phyloP scores from a whole-genome alignment of 257 asterid genomes.

The Linaria vulgaris region DNA sequence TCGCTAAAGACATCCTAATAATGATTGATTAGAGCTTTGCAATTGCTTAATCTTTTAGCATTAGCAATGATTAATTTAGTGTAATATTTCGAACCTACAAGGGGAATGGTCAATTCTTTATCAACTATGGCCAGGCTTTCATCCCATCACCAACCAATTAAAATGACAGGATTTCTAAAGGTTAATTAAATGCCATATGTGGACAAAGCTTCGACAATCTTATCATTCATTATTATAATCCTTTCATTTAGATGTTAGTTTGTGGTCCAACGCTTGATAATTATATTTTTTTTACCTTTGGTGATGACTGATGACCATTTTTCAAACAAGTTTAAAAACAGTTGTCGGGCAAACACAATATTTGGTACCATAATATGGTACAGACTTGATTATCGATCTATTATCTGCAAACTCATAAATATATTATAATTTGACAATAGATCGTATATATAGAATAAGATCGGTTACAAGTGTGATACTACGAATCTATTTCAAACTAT shows the following conservation, averaged over 20 bases:
- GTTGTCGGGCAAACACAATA: not conserved
- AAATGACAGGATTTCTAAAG: slow-evolving; percentile 25
- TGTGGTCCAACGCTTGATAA: slow-evolving; percentile 26
- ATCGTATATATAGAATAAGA: no score
- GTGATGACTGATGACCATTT: slow-evolving; percentile 21
- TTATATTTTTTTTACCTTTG: slow-evolving; percentile 22
- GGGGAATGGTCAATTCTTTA: slow-evolving; percentile 32
- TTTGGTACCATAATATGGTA: not conserved
- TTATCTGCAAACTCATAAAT: no score
- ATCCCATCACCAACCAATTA: slow-evolving; percentile 41
- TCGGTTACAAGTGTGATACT: no score
- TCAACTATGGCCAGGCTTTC: slow-evolving; percentile 26
- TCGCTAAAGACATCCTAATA: slow-evolving; percentile 7
- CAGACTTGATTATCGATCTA: not conserved
- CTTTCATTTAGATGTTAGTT: slow-evolving; percentile 22
- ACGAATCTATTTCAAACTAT: no score
- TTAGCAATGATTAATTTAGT: slow-evolving; percentile 19
- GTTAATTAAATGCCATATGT: slow-evolving; percentile 3
- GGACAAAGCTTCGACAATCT: slow-evolving; percentile 18
- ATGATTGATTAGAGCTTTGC: slow-evolving; percentile 29
- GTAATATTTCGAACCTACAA: slow-evolving; percentile 13
- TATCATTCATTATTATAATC: slow-evolving; percentile 16
- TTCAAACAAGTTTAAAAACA: not conserved
- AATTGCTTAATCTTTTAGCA: slow-evolving; percentile 6
- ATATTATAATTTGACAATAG: no score